Base-by-base conservation (phyloP, 2,329 filamentous ascomycete species). In the Hypoxylon sp. region DNA sequence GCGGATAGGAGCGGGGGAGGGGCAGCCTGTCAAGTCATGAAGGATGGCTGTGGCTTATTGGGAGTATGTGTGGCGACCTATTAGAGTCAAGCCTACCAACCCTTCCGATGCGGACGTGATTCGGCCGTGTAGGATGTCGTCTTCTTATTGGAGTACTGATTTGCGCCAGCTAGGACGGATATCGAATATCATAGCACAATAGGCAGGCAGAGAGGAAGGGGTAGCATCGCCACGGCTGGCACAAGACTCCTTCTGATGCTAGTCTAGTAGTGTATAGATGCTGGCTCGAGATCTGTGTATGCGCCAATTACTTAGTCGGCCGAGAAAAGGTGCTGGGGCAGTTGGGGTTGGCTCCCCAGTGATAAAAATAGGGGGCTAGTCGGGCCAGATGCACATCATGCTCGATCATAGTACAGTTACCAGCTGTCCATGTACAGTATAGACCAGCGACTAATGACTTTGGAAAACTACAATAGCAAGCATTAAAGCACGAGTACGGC, bases 51-150 rank as follows among this genome's bases (percentile, higher is more conserved):
- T 56, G 47, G 26, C 29, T 45, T 27, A 23, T 23, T 49, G 46
- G 20, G 38, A 53, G 31, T 26, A n/a, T n/a, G n/a, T 52, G 53
- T 60, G 57, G 56, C 56, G 50, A 58, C 47, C 46, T 58, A 51
- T 56, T 26, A 26, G 7, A 8, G 9, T 6, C 31, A 35, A 31
- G 31, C 37, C 15, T 21, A 6, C 38, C 23, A 17, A 24, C 21
- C 35, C 42, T 26, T 35, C 15, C 10, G 31, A 17, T 35, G 15
- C 31, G 31, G 31, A 27, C 33, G 53, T 47, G 53, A 48, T 38
- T 55, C 48, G 50, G 45, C 17, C 15, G 9, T 37, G 29, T 15
- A 37, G 20, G 35, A 46, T 8, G 7, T 17, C 8, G 4, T 33
- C 13, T 21, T 33, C 27, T 21, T 10, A n/a, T 33, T 46, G 26